Base-by-base conservation (phyloP, 1,284 basidiomycete species). In the Ustilago loliicola region DNA sequence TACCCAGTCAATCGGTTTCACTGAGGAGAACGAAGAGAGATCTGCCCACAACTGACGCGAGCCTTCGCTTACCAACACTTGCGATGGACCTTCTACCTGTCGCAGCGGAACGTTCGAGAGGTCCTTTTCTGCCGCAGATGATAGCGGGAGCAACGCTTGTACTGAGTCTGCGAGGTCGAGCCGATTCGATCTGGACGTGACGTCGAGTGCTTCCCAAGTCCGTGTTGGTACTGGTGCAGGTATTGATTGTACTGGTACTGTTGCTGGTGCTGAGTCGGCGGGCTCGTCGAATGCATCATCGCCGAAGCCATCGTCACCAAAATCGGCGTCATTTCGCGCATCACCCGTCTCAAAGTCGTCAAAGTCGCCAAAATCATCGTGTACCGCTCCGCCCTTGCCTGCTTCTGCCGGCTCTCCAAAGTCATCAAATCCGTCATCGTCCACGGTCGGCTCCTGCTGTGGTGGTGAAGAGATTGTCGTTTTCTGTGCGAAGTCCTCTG, bases 1-100 rank as follows among this genome's bases (percentile, higher is more conserved):
- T 55, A 77, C 79, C 83, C 83, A 85, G 51, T 83, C 77, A 21
- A 85, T 72, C 5, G 84, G 83, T 50, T 59, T 57, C 32, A 79
- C 67, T 1, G 74, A 59, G 1, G 82, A 80, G 19, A 77, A 56
- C 4, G 64, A 57, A 0, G 66, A 67, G 2, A 72, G 59, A 34
- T 70, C 68, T n/a, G 55, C 51, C 71, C 66, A 70, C 5, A 75
- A 66, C 52, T 58, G 72, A 53, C 79, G 70, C 59, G 72, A 75
- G 13, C 45, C 47, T 21, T 62, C 69, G 42, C 66, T 72, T 9
- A 79, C 70, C 23, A 83, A 65, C 45, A 83, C 77, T 47, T 83
- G 82, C 36, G 80, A 71, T 29, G 61, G 60, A 2, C 82, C 82
- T 38, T 72, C 79, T 1, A 83, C 79, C 42, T 82, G 80, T 13